These are phyloP conservation scores for Bipolaris bicolor DNA, from an alignment of 2,329 filamentous ascomycete species.

Conservation along the genomic window DNA sequence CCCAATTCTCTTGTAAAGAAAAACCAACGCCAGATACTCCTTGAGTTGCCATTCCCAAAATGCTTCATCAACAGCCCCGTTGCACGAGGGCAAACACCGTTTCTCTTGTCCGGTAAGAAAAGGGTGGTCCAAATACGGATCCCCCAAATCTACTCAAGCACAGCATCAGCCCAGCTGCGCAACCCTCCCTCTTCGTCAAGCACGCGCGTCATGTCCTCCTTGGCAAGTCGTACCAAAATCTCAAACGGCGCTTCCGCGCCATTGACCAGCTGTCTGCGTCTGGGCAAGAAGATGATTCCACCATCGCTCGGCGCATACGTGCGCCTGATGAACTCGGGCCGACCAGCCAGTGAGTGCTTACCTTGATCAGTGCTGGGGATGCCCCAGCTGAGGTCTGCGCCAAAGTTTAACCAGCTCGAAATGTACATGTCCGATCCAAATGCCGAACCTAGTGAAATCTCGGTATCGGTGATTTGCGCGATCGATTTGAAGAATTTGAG, in stretches of 20 bases:
- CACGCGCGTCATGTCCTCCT: conserved; percentile 43
- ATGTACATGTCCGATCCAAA: conserved; percentile 46
- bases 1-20: conserved; percentile 14
- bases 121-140: background rate
- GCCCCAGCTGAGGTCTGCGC: conserved; percentile 40
- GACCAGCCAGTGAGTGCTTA: conserved; percentile 31
- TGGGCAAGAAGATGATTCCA: conserved; percentile 45
- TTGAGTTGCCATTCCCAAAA: conserved; percentile 10
- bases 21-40: conserved; percentile 13
- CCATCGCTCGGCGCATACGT: conserved; percentile 40
- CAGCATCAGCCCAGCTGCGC: conserved; percentile 35
- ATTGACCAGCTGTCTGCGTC: conserved; percentile 30
- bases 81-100: conserved; percentile 19
- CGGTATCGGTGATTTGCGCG: conserved; percentile 38
- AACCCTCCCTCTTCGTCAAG: conserved; percentile 39
- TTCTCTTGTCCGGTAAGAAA: conserved; percentile 11
- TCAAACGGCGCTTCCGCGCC: conserved; percentile 43
- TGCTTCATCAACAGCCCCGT: conserved; percentile 19
- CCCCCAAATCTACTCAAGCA: conserved; percentile 26
- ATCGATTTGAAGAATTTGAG: conserved; percentile 41
- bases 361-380: conserved; percentile 42
- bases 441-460: conserved; percentile 35
- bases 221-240: conserved; percentile 41
- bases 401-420: conserved; percentile 46
- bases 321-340: conserved; percentile 44